Evolutionary conservation across 2,329 filamentous ascomycete species (phyloP), one percentile per base, ranked within the genome.

Genomic region (Thielaviopsis musarum): DNA sequence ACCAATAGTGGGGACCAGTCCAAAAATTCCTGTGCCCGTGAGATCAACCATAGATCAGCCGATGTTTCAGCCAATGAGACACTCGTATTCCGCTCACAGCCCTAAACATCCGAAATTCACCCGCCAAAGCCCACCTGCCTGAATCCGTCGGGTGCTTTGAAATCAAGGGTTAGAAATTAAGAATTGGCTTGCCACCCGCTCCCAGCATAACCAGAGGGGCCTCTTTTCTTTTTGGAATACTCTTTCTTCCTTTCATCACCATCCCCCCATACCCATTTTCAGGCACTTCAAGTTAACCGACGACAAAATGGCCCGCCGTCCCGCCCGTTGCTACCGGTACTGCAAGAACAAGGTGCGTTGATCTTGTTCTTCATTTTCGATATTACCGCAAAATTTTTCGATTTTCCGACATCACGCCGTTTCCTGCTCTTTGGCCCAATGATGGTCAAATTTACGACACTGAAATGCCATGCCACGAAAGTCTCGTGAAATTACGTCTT

Each of bases 271-370:
- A 57, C 54, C 60, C 57, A 62, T 62, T 62, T 62, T 62, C 49
- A 62, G 60, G 60, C 60, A 59, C 57, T 61, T 62, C 63, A 60
- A 63, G 64, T 68, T 66, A 71, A 62, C 57, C 60, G 60, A 59
- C 77, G 82, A 85, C 85, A 91, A 85, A 82, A 98, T 98, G 93
- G 93, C 93, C 74, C 90, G 93, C 79, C 90, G 93, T 87, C 93
- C 93, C 74, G 93, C 93, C 74, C 88, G 93, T 82, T 98, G 93
- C 82, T 98, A 95, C 85, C 87, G 93, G 74, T 98, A 98, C 88
- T 98, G 93, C 91, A 98, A 98, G 89, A 98, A 97, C 87, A 96
- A 96, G 90, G 90, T 95, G 75, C 78, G 86, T 77, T 65, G 56
- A 57, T 63, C 60, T 60, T 62, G 55, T 51, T 55, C 30, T 28